Evolutionary conservation across 495 filamentous ascomycete genomes (phyloP).

Genomic region (Penicillium fimorum): DNA sequence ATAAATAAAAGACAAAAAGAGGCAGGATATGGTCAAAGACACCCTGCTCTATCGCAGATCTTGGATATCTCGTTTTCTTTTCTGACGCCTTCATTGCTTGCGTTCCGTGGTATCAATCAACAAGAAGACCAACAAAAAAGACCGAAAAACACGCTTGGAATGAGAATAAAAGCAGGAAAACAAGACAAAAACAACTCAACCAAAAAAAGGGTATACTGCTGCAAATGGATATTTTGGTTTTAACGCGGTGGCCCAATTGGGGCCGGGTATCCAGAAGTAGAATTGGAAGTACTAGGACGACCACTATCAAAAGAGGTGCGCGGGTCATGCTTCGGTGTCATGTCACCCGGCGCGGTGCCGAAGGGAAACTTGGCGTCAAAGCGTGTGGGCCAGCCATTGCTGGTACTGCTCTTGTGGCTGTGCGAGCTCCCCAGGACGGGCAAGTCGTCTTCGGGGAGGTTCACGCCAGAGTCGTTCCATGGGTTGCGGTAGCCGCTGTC

Average conservation of each 20-base stretch:
- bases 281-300: constrained; percentile 90
- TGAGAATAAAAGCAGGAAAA: constrained; percentile 19
- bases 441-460: constrained; percentile 80
- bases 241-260: constrained; percentile 84
- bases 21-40: constrained; percentile 9
- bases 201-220: constrained; percentile 56
- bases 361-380: constrained; percentile 65
- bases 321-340: constrained; percentile 75
- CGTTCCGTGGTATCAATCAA: constrained; percentile 48
- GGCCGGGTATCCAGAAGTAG: constrained; percentile 91
- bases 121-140: constrained; percentile 18
- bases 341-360: constrained; percentile 71
- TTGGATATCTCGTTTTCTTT: constrained; percentile 40
- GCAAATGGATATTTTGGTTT: constrained; percentile 57
- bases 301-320: constrained; percentile 85
- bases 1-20: constrained; percentile 12
- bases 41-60: constrained; percentile 28
- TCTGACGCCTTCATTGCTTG: constrained; percentile 35
- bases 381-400: constrained; percentile 63
- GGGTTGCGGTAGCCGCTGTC: constrained; percentile 92
- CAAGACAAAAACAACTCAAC: constrained; percentile 23
- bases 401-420: constrained; percentile 57
- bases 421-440: constrained; percentile 58
- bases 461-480: constrained; percentile 95
- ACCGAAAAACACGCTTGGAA: constrained; percentile 17